These are phyloP conservation scores for Coniochaeta pulveracea DNA, from an alignment of 2,329 filamentous ascomycete species.

Conservation along the genomic window DNA sequence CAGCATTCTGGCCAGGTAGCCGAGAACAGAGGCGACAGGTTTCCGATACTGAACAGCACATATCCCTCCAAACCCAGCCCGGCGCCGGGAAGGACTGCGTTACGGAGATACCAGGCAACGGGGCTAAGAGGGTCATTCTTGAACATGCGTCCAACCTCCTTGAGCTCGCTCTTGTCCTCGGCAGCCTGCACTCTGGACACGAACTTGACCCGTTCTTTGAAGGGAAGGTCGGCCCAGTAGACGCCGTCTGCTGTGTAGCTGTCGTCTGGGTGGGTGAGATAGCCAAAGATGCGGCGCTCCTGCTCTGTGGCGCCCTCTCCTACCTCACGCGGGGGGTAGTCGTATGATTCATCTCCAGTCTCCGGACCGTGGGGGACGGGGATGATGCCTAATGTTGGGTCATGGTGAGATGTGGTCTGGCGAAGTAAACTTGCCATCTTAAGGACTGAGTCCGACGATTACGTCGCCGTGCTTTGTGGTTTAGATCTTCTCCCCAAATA, in stretches of 20 bases:
- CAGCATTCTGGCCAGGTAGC: constrained; percentile 72
- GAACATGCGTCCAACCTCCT: constrained; percentile 61
- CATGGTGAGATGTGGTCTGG: constrained; percentile 25
- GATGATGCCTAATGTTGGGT: constrained; percentile 35
- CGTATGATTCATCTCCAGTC: constrained; percentile 36
- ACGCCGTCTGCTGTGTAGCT: constrained; percentile 70
- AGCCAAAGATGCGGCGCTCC: constrained; percentile 57
- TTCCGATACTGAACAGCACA: constrained; percentile 93
- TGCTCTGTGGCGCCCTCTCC: constrained; percentile 30
- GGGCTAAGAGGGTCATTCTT: constrained; percentile 80
- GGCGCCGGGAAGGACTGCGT: constrained; percentile 85
- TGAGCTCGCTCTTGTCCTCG: constrained; percentile 59
- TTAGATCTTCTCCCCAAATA: too few species aligned
- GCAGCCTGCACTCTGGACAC: constrained; percentile 60
- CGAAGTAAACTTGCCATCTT: constrained; percentile 26
- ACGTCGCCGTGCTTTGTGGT: too few species aligned
- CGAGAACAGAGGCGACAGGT: constrained; percentile 72
- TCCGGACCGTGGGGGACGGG: constrained; percentile 42
- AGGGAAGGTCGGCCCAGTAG: constrained; percentile 86
- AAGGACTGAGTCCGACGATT: too few species aligned
- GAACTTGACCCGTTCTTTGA: constrained; percentile 61
- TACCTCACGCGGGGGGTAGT: constrained; percentile 26
- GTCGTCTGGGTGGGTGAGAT: constrained; percentile 79
- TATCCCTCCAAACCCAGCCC: constrained; percentile 91
- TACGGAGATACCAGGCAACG: constrained; percentile 75